Conservation (phyloP, 2,329 filamentous ascomycete species). For the Aspergillus felis region DNA sequence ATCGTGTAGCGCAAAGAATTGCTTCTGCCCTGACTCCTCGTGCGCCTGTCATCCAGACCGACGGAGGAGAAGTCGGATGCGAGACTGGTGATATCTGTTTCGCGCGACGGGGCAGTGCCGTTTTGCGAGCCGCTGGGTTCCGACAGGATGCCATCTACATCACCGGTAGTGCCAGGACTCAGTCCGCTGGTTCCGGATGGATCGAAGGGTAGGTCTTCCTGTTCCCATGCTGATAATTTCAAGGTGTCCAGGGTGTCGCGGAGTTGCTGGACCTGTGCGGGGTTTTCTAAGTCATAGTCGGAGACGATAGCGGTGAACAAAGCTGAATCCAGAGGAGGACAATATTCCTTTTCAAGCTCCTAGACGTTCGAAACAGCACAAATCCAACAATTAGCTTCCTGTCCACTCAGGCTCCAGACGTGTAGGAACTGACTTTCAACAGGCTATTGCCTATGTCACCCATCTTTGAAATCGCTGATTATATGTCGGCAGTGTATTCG, state of each 20-base stretch:
- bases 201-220: conserved; percentile 64
- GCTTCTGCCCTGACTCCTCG: conserved; percentile 10
- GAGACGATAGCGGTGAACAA: conserved; percentile 70
- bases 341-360: conserved; percentile 63
- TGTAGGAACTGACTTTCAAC: conserved; percentile 4
- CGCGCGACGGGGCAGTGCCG: conserved; percentile 38
- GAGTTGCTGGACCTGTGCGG: conserved; percentile 51
- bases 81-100: conserved; percentile 50
- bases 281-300: conserved; percentile 64
- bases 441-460: conserved; percentile 4
- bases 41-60: conserved; percentile 23
- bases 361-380: conserved; percentile 8
- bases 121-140: conserved; percentile 27
- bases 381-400: background rate
- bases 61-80: conserved; percentile 44
- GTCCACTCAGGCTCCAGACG: background rate
- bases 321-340: conserved; percentile 70
- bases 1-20: conserved; percentile 24
- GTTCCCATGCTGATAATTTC: conserved; percentile 67
- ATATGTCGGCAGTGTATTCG: conserved; percentile 1
- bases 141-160: conserved; percentile 20
- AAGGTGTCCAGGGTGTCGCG: conserved; percentile 61
- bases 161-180: conserved; percentile 19
- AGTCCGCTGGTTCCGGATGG: conserved; percentile 64
- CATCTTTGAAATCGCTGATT: conserved; percentile 10